Base-by-base conservation (phyloP, 805 yeast genomes). In the Diddensiella caesifluorescens region DNA sequence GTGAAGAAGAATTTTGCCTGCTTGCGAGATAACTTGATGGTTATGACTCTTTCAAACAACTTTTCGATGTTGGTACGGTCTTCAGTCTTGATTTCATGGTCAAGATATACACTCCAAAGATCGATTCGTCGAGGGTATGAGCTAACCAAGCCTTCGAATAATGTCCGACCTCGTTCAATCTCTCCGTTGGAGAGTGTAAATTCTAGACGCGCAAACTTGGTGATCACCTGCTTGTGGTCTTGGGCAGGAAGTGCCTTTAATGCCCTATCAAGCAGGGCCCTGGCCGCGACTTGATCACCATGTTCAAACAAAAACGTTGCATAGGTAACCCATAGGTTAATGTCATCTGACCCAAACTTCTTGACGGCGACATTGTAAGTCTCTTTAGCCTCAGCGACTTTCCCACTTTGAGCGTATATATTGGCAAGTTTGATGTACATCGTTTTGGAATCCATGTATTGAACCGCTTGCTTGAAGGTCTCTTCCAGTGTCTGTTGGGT, bases 1-100 rank as follows among this genome's bases (percentile, higher is more conserved):
- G 80, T 84, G 69, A 88, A 89, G 74, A 90, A 86, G 69, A 85
- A 87, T 65, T 86, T 88, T 54, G 95, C 96, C 66, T 88, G 96
- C 62, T 89, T 90, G 59, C 81, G 76, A 3, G 83, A 72, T 39
- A 90, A 62, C 64, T 85, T 86, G 62, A 69, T 70, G 23, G 70
- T 57, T 32, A 83, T 56, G 2, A 83, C 85, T 61, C 97, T 77
- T 62, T 89, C 95, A 54, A 88, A 89, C 47, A 90, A 68, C 15
- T 76, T 83, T 57, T 81, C 90, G 27, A 79, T 83, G 61, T 77
- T 80, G 63, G 79, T 80, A 39, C 79, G 82, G 40, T 73, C 29
- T 6, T 52, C 75, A 22, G 64, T 59, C 64, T 86, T 88, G 55
- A 86, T 80, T 63, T 90, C 97, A 62, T 86, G 95, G 62, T 90